These are phyloP conservation scores for Anethum foeniculum DNA, from an alignment of 140 eudicot species.

Conservation along the genomic window DNA sequence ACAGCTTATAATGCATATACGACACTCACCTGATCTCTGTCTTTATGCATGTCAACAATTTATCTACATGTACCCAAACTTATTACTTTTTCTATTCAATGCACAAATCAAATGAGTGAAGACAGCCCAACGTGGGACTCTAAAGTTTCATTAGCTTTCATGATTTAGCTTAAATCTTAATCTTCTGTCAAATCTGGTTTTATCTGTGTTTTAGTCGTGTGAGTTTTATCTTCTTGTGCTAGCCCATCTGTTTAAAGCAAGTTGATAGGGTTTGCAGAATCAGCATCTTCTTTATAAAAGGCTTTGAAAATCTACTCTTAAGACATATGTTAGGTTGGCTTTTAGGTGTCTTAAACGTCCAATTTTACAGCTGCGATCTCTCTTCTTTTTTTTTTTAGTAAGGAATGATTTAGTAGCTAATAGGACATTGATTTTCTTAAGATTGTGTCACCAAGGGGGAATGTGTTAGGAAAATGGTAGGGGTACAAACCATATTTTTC, in stretches of 20 bases:
- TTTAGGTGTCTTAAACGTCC: not conserved
- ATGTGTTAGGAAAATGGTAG: not conserved
- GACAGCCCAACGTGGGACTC: slow-evolving; percentile 7
- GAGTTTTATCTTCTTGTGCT: not conserved
- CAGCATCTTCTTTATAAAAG: not conserved
- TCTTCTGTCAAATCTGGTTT: not conserved
- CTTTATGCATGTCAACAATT: slow-evolving; percentile 1
- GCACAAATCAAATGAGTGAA: not conserved
- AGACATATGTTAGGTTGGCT: not conserved
- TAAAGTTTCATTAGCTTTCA: not conserved
- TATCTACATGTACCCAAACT: not conserved
- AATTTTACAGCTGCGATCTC: not conserved
- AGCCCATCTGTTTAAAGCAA: not conserved
- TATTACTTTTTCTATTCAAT: not conserved
- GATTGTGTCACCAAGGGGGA: not conserved
- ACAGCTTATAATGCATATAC: slow-evolving; percentile 2
- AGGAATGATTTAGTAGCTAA: not conserved
- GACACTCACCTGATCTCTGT: slow-evolving; percentile 3
- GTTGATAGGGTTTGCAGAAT: not conserved
- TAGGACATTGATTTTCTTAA: not conserved
- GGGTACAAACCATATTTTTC: not conserved
- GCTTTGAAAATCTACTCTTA: not conserved
- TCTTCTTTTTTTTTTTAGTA: not conserved
- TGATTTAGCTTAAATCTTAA: not conserved
- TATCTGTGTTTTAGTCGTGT: not conserved